phyloP scores from a whole-genome alignment of 768 basidiomycete genomes.

The Mycena capillaripes region DNA sequence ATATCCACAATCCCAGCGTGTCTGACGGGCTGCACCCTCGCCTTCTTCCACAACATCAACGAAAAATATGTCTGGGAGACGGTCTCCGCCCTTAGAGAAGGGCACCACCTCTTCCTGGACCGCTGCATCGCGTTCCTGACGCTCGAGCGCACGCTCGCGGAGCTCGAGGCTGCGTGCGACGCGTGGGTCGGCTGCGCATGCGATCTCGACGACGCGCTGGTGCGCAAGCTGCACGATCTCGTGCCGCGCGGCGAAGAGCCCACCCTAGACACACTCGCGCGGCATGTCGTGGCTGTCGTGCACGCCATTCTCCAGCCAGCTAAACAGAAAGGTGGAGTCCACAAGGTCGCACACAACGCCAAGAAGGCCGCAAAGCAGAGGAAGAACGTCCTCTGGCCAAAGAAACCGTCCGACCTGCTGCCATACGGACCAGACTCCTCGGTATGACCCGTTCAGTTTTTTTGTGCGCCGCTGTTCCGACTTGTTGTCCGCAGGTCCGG shows the following conservation, averaged over 20 bases:
- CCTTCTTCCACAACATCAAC: conserved; percentile 13
- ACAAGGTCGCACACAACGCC: conserved; percentile 16
- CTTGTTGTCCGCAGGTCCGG: not conserved
- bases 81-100: not conserved
- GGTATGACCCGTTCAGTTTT: not conserved
- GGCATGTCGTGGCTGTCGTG: conserved; percentile 11
- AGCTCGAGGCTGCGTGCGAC: not conserved
- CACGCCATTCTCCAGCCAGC: conserved; percentile 6
- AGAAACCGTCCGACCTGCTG: conserved; percentile 5
- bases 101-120: not conserved
- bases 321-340: conserved; percentile 4
- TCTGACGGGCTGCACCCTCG: conserved; percentile 5
- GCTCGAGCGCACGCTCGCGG: conserved; percentile 10
- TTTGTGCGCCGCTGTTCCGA: not conserved
- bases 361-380: conserved; percentile 16
- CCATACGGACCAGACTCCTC: conserved; percentile 11
- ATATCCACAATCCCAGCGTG: conserved; percentile 10
- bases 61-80: not conserved
- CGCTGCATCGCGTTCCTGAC: conserved; percentile 11
- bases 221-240: conserved; percentile 5
- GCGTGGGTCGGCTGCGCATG: not conserved
- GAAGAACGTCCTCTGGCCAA: conserved; percentile 12
- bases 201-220: not conserved
- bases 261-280: not conserved
- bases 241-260: not conserved